Evolutionary conservation across 768 basidiomycete species (phyloP), one percentile per base, ranked within the genome.

Genomic region (Leccinum subtestaceum): DNA sequence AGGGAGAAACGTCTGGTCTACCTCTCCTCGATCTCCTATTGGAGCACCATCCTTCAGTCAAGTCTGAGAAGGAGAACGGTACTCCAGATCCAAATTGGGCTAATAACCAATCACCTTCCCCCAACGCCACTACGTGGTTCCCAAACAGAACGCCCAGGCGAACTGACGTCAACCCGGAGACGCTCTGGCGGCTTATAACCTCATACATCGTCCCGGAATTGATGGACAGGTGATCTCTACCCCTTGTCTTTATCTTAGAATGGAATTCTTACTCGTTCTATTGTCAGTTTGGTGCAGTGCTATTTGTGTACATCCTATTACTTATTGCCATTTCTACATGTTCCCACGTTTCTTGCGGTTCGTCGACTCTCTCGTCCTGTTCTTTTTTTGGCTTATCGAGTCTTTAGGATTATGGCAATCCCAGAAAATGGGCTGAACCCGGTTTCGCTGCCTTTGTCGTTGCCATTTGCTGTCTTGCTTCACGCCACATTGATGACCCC

Each of bases 361-460:
- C 60, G 78, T 78, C 2, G 36, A 57, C 43, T 55, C 63, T 53
- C 45, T 53, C 50, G n/a, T 21, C 63, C 31, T 32, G 54, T 38
- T 59, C 19, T 27, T 48, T 59, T 59, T 17, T 53, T 55, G 34
- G 8, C 73, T 64, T 64, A 69, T 55, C 36, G 12, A 57, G 38
- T 48, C 53, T 57, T 2, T 63, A 91, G 88, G 94, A 97, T 73
- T 97, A 97, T 70, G 92, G 91, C 45, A 91, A 94, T 63, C 95
- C 95, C 53, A 84, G 85, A 74, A 95, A 95, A 78, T 96, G 95
- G 94, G 91, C 88, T 52, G 93, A 95, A 74, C 92, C 95, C 8
- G 95, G 95, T 9, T 97, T 97, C 67, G 93, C 91, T 43, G 87
- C 93, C 10, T 95, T 95, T 70, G 91, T 96, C 60, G 92, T 96